These are phyloP conservation scores for Chlorella sorokiniana DNA, from an alignment of 139 green algal genomes.

Conservation along the genomic window DNA sequence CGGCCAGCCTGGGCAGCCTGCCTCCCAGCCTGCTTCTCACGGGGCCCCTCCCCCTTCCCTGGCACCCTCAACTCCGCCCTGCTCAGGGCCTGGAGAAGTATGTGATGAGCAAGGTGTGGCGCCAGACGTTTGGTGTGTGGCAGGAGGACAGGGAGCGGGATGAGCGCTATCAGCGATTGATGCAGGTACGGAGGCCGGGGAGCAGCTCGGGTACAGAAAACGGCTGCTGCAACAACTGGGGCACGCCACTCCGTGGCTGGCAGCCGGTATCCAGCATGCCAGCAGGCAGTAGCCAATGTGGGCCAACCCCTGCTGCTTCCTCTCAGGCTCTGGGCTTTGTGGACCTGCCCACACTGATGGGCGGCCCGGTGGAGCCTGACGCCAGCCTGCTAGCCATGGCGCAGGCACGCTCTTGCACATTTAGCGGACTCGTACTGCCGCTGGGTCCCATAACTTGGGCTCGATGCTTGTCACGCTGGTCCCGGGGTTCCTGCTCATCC, in stretches of 20 bases:
- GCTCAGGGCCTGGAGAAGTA: conserved; percentile 98
- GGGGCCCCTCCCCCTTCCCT: not conserved
- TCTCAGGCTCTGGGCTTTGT: conserved; percentile 72
- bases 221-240: too few relatives aligned
- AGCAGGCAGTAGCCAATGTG: not conserved
- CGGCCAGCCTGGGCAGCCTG: not conserved
- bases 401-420: not conserved
- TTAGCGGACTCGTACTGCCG: too few relatives aligned
- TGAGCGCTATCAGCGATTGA: conserved; percentile 64
- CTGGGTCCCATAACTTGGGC: too few relatives aligned
- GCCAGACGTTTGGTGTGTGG: conserved; percentile 72
- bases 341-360: conserved; percentile 81
- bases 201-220: too few relatives aligned
- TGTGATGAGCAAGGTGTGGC: conserved; percentile 93
- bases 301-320: not conserved
- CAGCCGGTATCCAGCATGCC: too few relatives aligned
- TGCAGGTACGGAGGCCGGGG: conserved; percentile 29
- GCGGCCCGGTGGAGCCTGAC: conserved; percentile 44
- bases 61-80: too few relatives aligned
- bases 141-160: conserved; percentile 82
- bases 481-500: not conserved
- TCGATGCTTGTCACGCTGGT: not conserved
- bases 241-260: too few relatives aligned
- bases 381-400: conserved; percentile 63
- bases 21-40: not conserved